Conservation (phyloP, 768 basidiomycete species). For the Calocybe cyanea region DNA sequence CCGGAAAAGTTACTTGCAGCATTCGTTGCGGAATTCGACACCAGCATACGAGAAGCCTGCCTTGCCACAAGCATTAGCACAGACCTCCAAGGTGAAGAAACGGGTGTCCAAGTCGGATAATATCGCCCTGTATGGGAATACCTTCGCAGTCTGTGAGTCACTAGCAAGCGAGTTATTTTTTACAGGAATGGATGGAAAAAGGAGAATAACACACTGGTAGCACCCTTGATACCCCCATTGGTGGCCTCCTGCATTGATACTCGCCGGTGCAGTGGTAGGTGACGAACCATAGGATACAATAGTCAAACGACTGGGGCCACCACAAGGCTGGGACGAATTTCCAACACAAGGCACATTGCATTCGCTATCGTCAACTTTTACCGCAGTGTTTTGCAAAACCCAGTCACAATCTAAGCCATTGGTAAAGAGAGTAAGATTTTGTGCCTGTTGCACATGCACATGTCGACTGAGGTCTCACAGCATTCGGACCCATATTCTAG, state of each 20-base stretch:
- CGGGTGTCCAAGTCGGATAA: constrained; percentile 3
- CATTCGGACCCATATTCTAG: constrained; percentile 6
- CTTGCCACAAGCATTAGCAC: constrained; percentile 1
- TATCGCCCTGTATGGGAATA: constrained; percentile 1
- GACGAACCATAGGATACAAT: constrained; percentile 3
- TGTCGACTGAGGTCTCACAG: not conserved
- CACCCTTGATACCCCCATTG: constrained; percentile 12
- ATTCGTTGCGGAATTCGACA: constrained; percentile 8
- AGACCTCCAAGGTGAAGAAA: constrained; percentile 8
- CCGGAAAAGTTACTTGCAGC: constrained; percentile 1
- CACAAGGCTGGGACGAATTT: constrained; percentile 11
- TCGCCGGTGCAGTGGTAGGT: constrained; percentile 8
- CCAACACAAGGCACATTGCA: constrained; percentile 11
- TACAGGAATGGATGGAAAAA: not conserved
- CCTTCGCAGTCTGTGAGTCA: constrained; percentile 5
- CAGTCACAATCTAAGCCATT: constrained; percentile 5
- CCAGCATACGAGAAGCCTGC: constrained; percentile 7
- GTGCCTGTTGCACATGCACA: not conserved
- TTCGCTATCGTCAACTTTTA: constrained; percentile 10
- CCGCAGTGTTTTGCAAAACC: constrained; percentile 12
- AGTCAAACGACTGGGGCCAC: constrained; percentile 7
- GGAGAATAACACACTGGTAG: constrained; percentile 3
- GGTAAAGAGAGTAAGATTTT: not conserved
- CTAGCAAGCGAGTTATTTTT: not conserved
- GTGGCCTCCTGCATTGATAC: not conserved